Percentiles rank a stretch among this genome's conserved stretches.
phyloP scores from a whole-genome alignment of 495 filamentous ascomycete species.

The Xeromyces bisporus region DNA sequence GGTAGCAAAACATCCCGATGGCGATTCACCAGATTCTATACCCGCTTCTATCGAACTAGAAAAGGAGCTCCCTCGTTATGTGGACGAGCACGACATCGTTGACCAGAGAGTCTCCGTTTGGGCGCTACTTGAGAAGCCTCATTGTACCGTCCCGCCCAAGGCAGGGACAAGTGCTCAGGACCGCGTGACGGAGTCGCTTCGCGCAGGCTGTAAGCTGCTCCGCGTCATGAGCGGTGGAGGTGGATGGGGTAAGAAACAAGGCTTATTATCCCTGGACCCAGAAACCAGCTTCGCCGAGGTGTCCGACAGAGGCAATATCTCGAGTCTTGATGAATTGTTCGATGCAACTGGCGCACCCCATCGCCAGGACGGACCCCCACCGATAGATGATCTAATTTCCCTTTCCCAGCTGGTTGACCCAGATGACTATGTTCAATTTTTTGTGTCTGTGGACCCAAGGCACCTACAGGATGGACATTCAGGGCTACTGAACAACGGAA shows the following conservation, averaged over 20 bases:
- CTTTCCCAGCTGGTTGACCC: slow-evolving; percentile 29
- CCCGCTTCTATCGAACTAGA: slow-evolving; percentile 71
- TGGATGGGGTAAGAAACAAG: slow-evolving; percentile 77
- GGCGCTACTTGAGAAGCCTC: slow-evolving; percentile 43
- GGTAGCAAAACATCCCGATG: slow-evolving; percentile 32
- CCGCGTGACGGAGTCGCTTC: slow-evolving; percentile 10
- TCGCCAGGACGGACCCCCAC: slow-evolving; percentile 9
- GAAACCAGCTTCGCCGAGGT: slow-evolving; percentile 28
- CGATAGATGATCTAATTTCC: slow-evolving; percentile 19
- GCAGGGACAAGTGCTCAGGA: slow-evolving; percentile 9
- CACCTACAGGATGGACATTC: neutral
- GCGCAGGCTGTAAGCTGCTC: slow-evolving; percentile 36
- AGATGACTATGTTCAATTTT: slow-evolving; percentile 34
- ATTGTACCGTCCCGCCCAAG: slow-evolving; percentile 5
- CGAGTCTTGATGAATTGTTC: slow-evolving; percentile 10
- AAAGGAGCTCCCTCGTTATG: slow-evolving; percentile 39
- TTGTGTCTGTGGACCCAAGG: slow-evolving; percentile 18
- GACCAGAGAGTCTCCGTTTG: slow-evolving; percentile 47
- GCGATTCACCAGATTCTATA: slow-evolving; percentile 22
- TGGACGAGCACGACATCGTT: slow-evolving; percentile 28
- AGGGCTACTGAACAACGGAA: neutral
- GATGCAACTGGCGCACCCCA: slow-evolving; percentile 4
- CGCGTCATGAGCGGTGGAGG: slow-evolving; percentile 74
- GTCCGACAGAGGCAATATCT: slow-evolving; percentile 3
- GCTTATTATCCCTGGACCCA: slow-evolving; percentile 68